phyloP scores from a whole-genome alignment of 257 asterid species.

The Fraxinus anomala region DNA sequence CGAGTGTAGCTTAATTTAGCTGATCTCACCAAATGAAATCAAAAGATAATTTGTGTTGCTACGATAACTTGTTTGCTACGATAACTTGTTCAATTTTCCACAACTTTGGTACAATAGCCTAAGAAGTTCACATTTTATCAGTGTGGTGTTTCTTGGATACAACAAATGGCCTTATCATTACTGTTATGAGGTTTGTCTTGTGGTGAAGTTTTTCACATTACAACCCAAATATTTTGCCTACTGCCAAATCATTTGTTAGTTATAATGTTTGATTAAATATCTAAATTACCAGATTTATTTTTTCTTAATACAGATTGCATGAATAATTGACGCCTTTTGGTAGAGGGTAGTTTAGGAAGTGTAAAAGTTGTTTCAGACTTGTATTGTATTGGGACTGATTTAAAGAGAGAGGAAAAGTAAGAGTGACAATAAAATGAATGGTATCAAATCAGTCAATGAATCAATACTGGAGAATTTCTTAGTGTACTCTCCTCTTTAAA shows the following conservation, averaged over 20 bases:
- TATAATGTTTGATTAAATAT: background rate
- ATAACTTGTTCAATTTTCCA: background rate
- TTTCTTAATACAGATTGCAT: background rate
- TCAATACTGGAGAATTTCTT: background rate
- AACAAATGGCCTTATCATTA: background rate
- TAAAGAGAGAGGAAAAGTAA: background rate
- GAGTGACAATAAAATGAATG: background rate
- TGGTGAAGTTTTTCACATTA: background rate
- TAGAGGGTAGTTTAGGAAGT: conserved; percentile 8
- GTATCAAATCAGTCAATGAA: background rate
- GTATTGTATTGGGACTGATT: background rate
- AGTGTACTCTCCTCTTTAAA: background rate
- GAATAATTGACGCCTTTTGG: background rate
- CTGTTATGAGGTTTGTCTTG: background rate
- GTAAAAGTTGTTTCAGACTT: background rate
- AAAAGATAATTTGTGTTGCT: background rate
- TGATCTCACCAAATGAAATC: background rate
- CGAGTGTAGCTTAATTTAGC: background rate
- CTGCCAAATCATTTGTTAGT: background rate
- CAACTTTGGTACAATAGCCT: background rate
- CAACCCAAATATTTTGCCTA: background rate
- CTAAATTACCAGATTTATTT: background rate
- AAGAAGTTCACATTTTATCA: background rate
- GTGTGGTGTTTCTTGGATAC: background rate
- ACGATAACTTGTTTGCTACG: background rate